These are phyloP conservation scores for Fraxinus paxiana DNA, from an alignment of 305 asterid genomes.

Conservation along the genomic window DNA sequence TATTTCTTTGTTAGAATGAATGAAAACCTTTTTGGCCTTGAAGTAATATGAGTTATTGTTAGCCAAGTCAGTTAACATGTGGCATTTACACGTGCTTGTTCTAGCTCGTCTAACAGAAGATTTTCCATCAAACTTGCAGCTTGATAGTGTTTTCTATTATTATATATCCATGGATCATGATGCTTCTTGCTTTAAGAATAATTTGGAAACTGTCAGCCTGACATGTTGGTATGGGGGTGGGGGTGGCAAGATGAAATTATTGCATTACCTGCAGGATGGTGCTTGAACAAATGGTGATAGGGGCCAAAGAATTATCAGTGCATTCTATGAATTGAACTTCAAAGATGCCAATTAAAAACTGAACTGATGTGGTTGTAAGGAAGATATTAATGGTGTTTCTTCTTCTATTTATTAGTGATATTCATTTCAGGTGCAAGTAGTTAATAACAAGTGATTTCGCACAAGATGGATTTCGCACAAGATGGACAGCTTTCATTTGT, in stretches of 20 bases:
- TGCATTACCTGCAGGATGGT: not conserved
- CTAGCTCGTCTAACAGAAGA: not conserved
- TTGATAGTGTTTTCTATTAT: not conserved
- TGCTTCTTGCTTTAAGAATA: not conserved
- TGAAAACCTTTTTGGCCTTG: not conserved
- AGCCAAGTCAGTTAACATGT: not conserved
- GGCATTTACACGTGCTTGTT: not conserved
- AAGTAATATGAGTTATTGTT: not conserved
- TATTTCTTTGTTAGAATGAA: not conserved
- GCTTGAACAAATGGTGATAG: not conserved
- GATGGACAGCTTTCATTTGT: not conserved
- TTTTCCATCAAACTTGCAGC: constrained; percentile 1
- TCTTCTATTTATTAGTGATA: not conserved
- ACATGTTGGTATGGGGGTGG: not conserved
- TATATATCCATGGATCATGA: not conserved
- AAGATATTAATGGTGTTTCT: not conserved
- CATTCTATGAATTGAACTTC: not conserved
- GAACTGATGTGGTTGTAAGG: not conserved
- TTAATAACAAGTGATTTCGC: not conserved
- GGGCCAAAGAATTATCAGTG: not conserved
- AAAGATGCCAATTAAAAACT: not conserved
- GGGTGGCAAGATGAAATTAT: not conserved
- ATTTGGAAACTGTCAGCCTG: not conserved
- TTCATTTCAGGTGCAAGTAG: not conserved
- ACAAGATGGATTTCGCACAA: not conserved